A percentile compares a stretch with the other conserved stretches of the same genome.
phyloP scores from a whole-genome alignment of 2,329 filamentous ascomycete species.

The Coniochaeta hoffmannii region DNA sequence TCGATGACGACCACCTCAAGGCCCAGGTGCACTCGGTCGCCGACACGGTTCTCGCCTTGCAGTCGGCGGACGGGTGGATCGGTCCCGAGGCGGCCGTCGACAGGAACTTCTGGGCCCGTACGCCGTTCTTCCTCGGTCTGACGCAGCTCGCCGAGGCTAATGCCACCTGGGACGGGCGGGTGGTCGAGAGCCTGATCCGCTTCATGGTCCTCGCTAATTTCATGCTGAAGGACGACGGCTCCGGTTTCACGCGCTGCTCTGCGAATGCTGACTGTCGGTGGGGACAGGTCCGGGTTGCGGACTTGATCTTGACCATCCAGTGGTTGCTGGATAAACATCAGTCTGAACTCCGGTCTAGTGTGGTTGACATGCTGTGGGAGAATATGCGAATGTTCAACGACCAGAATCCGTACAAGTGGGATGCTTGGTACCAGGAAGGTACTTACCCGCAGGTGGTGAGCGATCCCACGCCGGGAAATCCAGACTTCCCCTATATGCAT shows the following conservation, averaged over 20 bases:
- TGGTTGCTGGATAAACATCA: conserved; percentile 24
- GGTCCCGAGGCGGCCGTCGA: conserved; percentile 23
- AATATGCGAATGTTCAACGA: conserved; percentile 20
- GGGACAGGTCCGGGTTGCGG: conserved; percentile 13
- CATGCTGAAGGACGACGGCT: conserved; percentile 14
- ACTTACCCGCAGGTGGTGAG: conserved; percentile 27
- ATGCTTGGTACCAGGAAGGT: conserved; percentile 27
- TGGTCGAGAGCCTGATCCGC: conserved; percentile 10
- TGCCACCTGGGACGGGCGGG: conserved; percentile 7
- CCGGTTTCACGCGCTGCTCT: conserved; percentile 10
- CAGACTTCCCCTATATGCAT: conserved; percentile 33
- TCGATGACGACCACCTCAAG: conserved; percentile 39
- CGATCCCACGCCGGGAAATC: conserved; percentile 21
- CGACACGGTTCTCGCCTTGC: conserved; percentile 33
- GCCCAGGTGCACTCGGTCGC: conserved; percentile 33
- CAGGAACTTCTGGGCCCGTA: conserved; percentile 24
- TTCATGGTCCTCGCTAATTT: conserved; percentile 12
- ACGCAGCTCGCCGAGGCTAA: conserved; percentile 26
- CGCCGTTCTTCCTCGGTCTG: conserved; percentile 23
- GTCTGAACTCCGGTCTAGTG: conserved; percentile 5
- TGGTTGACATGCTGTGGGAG: conserved; percentile 17
- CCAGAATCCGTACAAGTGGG: conserved; percentile 26
- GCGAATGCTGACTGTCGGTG: conserved; percentile 11
- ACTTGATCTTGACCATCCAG: conserved; percentile 16
- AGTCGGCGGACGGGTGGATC: conserved; percentile 45